phyloP scores from a whole-genome alignment of 805 yeast genomes.

The Dipodascus geniculatus region DNA sequence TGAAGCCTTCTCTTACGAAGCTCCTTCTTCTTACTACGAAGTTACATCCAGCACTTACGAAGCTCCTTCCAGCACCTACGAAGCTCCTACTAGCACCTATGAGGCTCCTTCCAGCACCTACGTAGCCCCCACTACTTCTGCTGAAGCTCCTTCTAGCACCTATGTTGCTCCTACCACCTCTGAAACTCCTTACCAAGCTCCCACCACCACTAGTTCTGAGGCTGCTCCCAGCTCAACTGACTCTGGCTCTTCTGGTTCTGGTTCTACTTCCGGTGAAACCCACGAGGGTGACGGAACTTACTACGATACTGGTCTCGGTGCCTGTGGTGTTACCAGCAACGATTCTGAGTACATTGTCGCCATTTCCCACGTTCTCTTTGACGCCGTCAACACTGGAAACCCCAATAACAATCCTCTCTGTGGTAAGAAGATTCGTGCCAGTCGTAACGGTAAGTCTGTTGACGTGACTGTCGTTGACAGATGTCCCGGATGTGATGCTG shows the following conservation, averaged over 20 bases:
- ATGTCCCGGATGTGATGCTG: conserved; percentile 41
- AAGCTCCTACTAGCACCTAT: conserved; percentile 5
- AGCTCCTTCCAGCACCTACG: background rate
- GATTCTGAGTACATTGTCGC: conserved; percentile 45
- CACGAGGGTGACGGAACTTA: conserved; percentile 27
- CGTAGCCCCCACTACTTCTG: conserved; percentile 8
- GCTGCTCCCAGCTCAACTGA: conserved; percentile 8
- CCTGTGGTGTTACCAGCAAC: conserved; percentile 40
- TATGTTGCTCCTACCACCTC: conserved; percentile 3
- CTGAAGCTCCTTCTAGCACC: background rate
- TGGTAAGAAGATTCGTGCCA: conserved; percentile 39
- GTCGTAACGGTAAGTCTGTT: conserved; percentile 38
- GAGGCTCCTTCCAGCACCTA: conserved; percentile 5
- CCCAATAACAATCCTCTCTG: conserved; percentile 34
- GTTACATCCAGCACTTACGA: background rate
- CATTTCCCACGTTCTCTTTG: conserved; percentile 29
- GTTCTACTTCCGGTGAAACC: conserved; percentile 16
- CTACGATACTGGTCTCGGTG: conserved; percentile 34
- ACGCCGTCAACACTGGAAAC: conserved; percentile 34
- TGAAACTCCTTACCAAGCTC: conserved; percentile 7
- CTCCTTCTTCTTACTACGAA: background rate
- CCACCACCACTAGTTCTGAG: conserved; percentile 8
- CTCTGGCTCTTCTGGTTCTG: conserved; percentile 4
- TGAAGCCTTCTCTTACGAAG: background rate
- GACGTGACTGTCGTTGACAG: conserved; percentile 46